Evolutionary conservation across 352 stramenopile genomes (phyloP), one percentile per base, ranked within the genome.

Genomic region (Phytophthora aleatoria): DNA sequence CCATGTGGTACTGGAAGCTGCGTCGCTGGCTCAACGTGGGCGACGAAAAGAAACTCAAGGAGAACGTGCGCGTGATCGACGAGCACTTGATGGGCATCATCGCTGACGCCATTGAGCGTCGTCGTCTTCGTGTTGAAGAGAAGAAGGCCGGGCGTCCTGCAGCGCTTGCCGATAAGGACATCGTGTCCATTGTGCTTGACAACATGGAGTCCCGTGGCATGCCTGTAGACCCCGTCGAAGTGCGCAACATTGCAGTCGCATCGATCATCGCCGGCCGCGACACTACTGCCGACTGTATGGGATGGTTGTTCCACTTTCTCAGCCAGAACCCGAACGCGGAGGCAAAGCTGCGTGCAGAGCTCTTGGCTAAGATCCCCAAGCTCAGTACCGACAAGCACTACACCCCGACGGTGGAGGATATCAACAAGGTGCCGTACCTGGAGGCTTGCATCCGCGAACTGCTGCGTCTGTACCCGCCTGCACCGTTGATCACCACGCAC

Each of bases 211-310:
- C 51, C 12, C 60, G 56, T 43, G 57, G 55, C 15, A 27, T 68
- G 12, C 41, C 67, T 11, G 56, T 79, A 26, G 39, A 77, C 55
- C 68, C 71, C 8, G 50, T 63, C 5, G 64, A 79, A 24, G 56
- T 92, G 36, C 77, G 80, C 5, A 70, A 92, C 50, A 83, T 94
- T 31, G 73, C 87, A 7, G 64, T 94, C 12, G 84, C 77, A n/a
- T 85, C 91, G 24, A 67, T 94, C 31, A 80, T 94, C 41, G 84
- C 80, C 26, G 85, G 84, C 26, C 69, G 83, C 5, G 84, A 94
- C 59, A 92, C 85, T 8, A 91, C 83, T 24, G 78, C 80, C 0
- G 76, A 81, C 44, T 71, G 76, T 11, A 72, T 94, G 45, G 59
- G 63, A 16, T 94, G 85, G 84, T 66, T 76, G 31, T 60, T 76